A percentile compares a stretch with the other conserved stretches of the same genome.
These are phyloP conservation scores for Phallus indusiatus DNA, from an alignment of 768 basidiomycete species.

Conservation along the genomic window DNA sequence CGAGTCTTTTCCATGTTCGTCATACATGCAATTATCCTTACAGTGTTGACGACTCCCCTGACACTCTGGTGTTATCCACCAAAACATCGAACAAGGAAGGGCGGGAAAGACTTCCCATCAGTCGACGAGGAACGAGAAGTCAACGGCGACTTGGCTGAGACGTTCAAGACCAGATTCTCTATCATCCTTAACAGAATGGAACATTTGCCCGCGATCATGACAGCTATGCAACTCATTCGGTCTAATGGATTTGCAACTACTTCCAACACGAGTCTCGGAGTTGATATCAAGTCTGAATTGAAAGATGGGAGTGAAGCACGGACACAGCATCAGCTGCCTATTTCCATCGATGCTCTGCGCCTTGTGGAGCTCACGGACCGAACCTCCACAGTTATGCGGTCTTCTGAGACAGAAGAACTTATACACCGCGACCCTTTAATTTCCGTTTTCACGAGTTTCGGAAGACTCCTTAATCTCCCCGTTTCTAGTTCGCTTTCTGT, in stretches of 20 bases:
- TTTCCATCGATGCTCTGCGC: slow-evolving; percentile 68
- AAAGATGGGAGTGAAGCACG: no score
- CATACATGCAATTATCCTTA: slow-evolving; percentile 64
- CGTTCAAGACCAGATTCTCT: slow-evolving; percentile 50
- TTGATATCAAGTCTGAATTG: not conserved
- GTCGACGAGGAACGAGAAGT: slow-evolving; percentile 12
- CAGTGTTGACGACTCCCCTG: slow-evolving; percentile 79
- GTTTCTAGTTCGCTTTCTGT: slow-evolving; percentile 67
- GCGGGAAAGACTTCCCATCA: slow-evolving; percentile 12
- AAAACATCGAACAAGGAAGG: slow-evolving; percentile 36
- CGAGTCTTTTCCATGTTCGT: slow-evolving; percentile 88
- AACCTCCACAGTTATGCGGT: slow-evolving; percentile 78
- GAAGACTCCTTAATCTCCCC: slow-evolving; percentile 53
- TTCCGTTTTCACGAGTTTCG: slow-evolving; percentile 71
- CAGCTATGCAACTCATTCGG: slow-evolving; percentile 65
- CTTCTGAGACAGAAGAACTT: slow-evolving; percentile 62
- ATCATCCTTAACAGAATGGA: slow-evolving; percentile 77
- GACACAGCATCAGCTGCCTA: slow-evolving; percentile 8
- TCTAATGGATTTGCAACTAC: no score
- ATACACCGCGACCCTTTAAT: slow-evolving; percentile 64
- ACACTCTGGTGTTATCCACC: slow-evolving; percentile 70
- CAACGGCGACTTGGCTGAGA: slow-evolving; percentile 22
- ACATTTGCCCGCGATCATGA: slow-evolving; percentile 75
- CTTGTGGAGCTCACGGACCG: slow-evolving; percentile 85
- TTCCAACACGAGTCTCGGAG: no score